Base-by-base conservation (phyloP, 2,329 filamentous ascomycete species). In the Scedosporium minutisporum region DNA sequence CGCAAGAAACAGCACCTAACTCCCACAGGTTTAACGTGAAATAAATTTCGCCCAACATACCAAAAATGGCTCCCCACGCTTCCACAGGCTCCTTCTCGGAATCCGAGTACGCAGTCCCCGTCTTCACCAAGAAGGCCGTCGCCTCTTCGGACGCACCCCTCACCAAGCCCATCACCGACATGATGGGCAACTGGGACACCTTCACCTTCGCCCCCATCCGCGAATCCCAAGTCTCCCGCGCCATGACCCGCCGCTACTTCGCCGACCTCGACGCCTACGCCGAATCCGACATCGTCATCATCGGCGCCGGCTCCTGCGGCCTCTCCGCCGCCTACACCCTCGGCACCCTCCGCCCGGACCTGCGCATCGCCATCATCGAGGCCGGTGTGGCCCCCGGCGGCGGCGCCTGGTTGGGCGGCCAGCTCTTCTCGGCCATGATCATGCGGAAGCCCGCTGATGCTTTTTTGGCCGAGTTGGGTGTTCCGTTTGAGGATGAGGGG, bases 231-330 rank as follows among this genome's bases (percentile, higher is more conserved):
- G 92, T 96, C 73, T 93, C 90, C 60, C 90, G 92, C 66, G 91
- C 92, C 74, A 96, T 96, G 92, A 93, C 90, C 62, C 85, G 90
- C 61, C 91, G 92, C 73, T 97, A 96, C 87, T 96, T 96, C 76
- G 78, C 85, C 70, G 92, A 97, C 78, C 81, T 97, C 62, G 90
- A 96, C 80, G 84, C 78, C 65, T 95, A 96, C 72, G 91, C 92
- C 74, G 92, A 96, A 80, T 91, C 89, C 58, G 93, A 96, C 81
- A 87, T 96, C 71, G 92, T 96, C 79, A 96, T 96, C 72, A 83
- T 96, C 67, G 92, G 93, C 64, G 93, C 92, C 38, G 93, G 93
- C 58, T 93, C 89, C 33, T 96, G 92, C 73, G 92, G 92, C 68
- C 82, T 96, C 63, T 91, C 87, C 70, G 85, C 91, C 51, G 92